These are phyloP conservation scores for Hyphopichia fennica DNA, from an alignment of 1,139 yeast genomes.

Conservation along the genomic window DNA sequence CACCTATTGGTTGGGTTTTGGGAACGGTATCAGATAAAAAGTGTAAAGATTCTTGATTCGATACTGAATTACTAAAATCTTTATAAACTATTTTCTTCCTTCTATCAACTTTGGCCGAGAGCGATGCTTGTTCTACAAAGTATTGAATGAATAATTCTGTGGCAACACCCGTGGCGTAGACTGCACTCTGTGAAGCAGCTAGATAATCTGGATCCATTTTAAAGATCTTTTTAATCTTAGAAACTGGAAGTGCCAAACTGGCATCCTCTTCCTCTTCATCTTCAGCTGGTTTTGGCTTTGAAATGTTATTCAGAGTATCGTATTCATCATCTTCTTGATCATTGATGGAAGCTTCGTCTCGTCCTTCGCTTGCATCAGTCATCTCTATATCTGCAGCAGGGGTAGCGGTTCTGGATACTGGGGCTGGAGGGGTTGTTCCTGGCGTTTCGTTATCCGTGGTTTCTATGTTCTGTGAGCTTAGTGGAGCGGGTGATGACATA, in stretches of 20 bases:
- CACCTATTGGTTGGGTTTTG: constrained; percentile 54
- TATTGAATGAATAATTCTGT: constrained; percentile 83
- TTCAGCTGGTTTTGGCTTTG: constrained; percentile 5
- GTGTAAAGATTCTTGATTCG: constrained; percentile 61
- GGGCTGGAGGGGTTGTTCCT: constrained; percentile 10
- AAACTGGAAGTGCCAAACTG: constrained; percentile 57
- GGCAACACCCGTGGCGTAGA: constrained; percentile 81
- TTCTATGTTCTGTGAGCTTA: constrained; percentile 6
- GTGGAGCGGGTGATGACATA: constrained; percentile 10
- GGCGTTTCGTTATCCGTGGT: constrained; percentile 9
- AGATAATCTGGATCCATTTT: constrained; percentile 83
- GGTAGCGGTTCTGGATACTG: constrained; percentile 7
- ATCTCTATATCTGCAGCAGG: constrained; percentile 10
- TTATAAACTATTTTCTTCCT: constrained; percentile 71
- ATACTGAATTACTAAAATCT: constrained; percentile 75
- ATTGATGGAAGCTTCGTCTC: not conserved
- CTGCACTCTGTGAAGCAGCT: constrained; percentile 76
- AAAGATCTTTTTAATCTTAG: constrained; percentile 80
- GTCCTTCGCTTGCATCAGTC: constrained; percentile 7
- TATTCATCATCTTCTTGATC: constrained; percentile 7
- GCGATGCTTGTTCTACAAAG: constrained; percentile 75
- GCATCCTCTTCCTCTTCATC: constrained; percentile 21
- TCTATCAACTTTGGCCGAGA: constrained; percentile 66
- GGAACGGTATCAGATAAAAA: constrained; percentile 75
- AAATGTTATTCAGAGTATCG: too few relatives aligned